A percentile compares a stretch with the other conserved stretches of the same genome.
phyloP scores from a whole-genome alignment of 306 rosid species.

The Sicyos baderoa region DNA sequence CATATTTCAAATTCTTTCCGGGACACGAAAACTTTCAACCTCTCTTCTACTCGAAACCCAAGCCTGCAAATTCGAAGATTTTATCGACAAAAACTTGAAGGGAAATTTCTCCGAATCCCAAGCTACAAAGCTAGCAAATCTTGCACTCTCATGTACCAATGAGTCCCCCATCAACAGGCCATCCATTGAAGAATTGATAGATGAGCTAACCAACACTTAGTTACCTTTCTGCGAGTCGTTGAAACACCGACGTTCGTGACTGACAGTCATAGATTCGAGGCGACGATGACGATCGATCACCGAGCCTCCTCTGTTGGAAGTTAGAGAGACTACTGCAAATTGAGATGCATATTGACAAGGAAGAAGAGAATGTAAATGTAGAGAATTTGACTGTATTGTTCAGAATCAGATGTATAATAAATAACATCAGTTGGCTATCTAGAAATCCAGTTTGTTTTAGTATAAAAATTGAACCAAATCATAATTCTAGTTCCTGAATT shows the following conservation, averaged over 20 bases:
- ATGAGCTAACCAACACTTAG: slow-evolving; percentile 37
- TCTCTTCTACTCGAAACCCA: slow-evolving; percentile 48
- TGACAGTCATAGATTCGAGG: neutral
- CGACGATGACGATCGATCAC: neutral
- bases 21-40: slow-evolving; percentile 41
- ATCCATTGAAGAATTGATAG: slow-evolving; percentile 38
- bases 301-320: neutral
- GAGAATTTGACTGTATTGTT: neutral
- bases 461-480: neutral
- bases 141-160: slow-evolving; percentile 54
- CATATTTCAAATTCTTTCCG: slow-evolving; percentile 69
- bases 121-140: slow-evolving; percentile 49
- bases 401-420: neutral
- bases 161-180: slow-evolving; percentile 73
- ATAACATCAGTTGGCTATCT: neutral
- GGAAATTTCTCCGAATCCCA: slow-evolving; percentile 54
- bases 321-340: neutral
- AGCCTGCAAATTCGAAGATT: slow-evolving; percentile 43
- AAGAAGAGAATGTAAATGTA: slow-evolving; percentile 14
- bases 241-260: too few species aligned
- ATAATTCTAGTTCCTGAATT: too few species aligned
- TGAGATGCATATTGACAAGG: slow-evolving; percentile 1
- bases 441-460: neutral
- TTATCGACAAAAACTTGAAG: slow-evolving; percentile 43
- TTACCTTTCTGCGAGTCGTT: neutral